phyloP scores from a whole-genome alignment of 2,329 filamentous ascomycete species.

The Hortaea werneckii region DNA sequence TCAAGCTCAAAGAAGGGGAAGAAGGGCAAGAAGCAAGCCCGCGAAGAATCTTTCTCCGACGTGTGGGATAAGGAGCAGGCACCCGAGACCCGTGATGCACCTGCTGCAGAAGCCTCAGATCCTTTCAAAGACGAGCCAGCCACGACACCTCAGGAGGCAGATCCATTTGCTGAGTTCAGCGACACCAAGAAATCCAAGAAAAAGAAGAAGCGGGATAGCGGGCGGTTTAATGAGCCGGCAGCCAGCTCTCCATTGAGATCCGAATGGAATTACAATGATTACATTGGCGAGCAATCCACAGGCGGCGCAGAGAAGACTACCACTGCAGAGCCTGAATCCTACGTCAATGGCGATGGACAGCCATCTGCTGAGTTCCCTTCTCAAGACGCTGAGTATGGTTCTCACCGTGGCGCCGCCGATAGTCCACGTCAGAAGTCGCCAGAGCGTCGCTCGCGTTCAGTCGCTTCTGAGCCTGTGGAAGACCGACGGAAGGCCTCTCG shows the following conservation, averaged over 20 bases:
- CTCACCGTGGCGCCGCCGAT: not conserved
- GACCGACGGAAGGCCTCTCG: slow-evolving; percentile 24
- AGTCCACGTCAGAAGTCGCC: not conserved
- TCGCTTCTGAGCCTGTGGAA: slow-evolving; percentile 19
- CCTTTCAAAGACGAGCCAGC: slow-evolving; percentile 11
- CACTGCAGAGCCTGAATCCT: slow-evolving; percentile 1
- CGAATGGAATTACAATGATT: slow-evolving; percentile 36
- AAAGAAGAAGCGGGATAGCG: slow-evolving; percentile 34
- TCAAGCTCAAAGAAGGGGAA: slow-evolving; percentile 19
- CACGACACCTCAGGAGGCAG: slow-evolving; percentile 11
- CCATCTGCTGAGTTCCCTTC: no score
- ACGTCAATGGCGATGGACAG: slow-evolving; percentile 2
- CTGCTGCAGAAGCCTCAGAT: slow-evolving; percentile 5
- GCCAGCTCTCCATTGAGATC: slow-evolving; percentile 35
- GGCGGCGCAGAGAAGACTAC: not conserved
- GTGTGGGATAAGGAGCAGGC: not conserved
- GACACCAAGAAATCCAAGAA: slow-evolving; percentile 23
- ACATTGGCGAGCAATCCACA: slow-evolving; percentile 21
- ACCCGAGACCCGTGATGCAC: slow-evolving; percentile 14
- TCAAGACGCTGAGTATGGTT: not conserved
- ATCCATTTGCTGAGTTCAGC: slow-evolving; percentile 11
- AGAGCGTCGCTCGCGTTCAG: slow-evolving; percentile 5
- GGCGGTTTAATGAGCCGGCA: slow-evolving; percentile 30
- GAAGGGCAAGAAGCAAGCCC: slow-evolving; percentile 29
- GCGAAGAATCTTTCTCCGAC: not conserved